Conservation (phyloP, 169 alveolate genomes). For the Plasmodium cynomolgi region DNA sequence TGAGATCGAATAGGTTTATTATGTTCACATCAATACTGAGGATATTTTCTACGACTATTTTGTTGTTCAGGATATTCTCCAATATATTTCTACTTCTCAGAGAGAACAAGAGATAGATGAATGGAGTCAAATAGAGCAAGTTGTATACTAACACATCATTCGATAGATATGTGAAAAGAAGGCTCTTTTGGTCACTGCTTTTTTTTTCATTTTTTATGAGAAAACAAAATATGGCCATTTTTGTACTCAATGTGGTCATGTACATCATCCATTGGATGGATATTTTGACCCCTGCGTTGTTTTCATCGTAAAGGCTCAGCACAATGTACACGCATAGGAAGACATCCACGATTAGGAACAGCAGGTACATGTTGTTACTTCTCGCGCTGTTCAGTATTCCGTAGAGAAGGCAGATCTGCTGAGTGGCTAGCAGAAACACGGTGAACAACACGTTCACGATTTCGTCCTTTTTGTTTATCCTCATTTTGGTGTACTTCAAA, state of each 20-base stretch:
- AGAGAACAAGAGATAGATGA: conserved; percentile 47
- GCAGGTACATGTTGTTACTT: conserved; percentile 11
- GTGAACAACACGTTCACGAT: conserved; percentile 55
- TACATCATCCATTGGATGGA: conserved; percentile 68
- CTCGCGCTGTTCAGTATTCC: conserved; percentile 3
- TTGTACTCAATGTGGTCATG: conserved; percentile 44
- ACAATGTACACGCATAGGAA: conserved; percentile 49
- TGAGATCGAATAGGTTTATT: conserved; percentile 59
- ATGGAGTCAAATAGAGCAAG: conserved; percentile 54
- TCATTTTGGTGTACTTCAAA: neutral
- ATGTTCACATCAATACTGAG: conserved; percentile 58
- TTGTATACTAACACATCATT: conserved; percentile 53
- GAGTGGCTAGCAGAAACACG: conserved; percentile 19
- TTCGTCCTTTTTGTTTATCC: conserved; percentile 42
- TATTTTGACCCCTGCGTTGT: conserved; percentile 64
- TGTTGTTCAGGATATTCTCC: conserved; percentile 45
- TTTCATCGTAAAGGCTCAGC: conserved; percentile 37
- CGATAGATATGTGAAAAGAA: conserved; percentile 21
- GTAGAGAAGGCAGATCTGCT: conserved; percentile 38
- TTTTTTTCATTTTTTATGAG: neutral
- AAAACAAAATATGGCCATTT: conserved; percentile 31
- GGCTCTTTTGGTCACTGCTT: neutral
- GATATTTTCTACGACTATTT: conserved; percentile 45
- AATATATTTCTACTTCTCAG: conserved; percentile 66
- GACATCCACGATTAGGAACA: conserved; percentile 20